Evolutionary conservation across 2,329 filamentous ascomycete species (phyloP), one percentile per base, ranked within the genome.

Genomic region (Byssochlamys sp.): DNA sequence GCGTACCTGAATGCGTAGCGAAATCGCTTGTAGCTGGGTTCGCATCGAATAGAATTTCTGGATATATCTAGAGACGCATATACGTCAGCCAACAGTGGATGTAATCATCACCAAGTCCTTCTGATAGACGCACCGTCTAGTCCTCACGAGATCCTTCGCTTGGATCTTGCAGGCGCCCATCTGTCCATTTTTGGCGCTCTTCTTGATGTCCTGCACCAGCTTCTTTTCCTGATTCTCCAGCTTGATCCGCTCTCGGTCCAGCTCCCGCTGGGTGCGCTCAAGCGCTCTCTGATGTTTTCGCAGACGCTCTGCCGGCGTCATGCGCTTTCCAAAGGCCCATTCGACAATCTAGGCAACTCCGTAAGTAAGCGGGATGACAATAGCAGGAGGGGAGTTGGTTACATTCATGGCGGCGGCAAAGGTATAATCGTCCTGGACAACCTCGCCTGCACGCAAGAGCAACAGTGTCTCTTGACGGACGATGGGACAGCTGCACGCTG

Each of bases 1-100:
- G 60, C 73, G 55, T 77, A 94, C 90, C 84, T 97, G 94, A 69
- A 99, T 91, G 51, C 92, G 85, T 56, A 99, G 77, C 12, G 90
- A 95, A 65, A 99, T 96, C 63, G 95, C 94, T 72, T 99, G 94
- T 63, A 99, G 77, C 73, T 97, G 92, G 63, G 92, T 97, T 65
- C 91, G 86, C 92, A 99, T 97, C 69, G 90, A 87, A 71, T 96
- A 97, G 77, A 99, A 99, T 75, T 97, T 97, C 75, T 96, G 91
- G 59, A 99, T 88, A 67, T 96, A 96, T 73, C 90, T 89, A 62
- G 48, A 54, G 14, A 56, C 49, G n/a, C 35, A 55, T 49, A 56
- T 39, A n/a, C 49, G 39, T 54, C 7, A 53, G 33, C 39, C 50
- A 11, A 39, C 2, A 19, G 29, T 7, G 55, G 19, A 19, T 19